Evolutionary conservation across 164 flowering plant genomes (phyloP).

Genomic region (Buxus sempervirens): DNA sequence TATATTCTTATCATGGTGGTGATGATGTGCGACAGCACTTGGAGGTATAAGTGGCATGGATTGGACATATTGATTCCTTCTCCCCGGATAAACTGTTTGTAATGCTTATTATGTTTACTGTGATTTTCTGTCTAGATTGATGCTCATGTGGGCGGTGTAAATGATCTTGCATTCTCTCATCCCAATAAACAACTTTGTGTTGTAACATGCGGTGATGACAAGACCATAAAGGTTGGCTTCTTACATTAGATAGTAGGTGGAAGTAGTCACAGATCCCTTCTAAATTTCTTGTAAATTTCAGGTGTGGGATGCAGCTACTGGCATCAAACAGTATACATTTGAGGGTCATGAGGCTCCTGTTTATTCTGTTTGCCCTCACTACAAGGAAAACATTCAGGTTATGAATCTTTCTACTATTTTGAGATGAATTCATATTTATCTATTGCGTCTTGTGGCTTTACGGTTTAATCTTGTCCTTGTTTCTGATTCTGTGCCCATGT

Average conservation of each 20-base stretch:
- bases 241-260: not conserved
- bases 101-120: not conserved
- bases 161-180: constrained; percentile 82
- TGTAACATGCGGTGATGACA: constrained; percentile 90
- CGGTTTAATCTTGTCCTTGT: not conserved
- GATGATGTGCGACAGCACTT: constrained; percentile 64
- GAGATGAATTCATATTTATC: not conserved
- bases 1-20: constrained; percentile 66
- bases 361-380: constrained; percentile 85
- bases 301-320: constrained; percentile 87
- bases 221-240: constrained; percentile 68
- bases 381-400: constrained; percentile 87
- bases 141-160: constrained; percentile 90
- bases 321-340: constrained; percentile 62
- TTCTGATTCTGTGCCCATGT: constrained; percentile 12
- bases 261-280: not conserved
- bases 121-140: constrained; percentile 29
- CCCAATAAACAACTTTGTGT: constrained; percentile 84
- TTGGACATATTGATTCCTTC: not conserved
- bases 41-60: constrained; percentile 42
- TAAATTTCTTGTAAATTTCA: constrained; percentile 16
- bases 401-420: not conserved
- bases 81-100: not conserved
- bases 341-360: constrained; percentile 96
- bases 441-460: not conserved